phyloP scores from a whole-genome alignment of 1,284 basidiomycete genomes.

The Leucoagaricus sp. region DNA sequence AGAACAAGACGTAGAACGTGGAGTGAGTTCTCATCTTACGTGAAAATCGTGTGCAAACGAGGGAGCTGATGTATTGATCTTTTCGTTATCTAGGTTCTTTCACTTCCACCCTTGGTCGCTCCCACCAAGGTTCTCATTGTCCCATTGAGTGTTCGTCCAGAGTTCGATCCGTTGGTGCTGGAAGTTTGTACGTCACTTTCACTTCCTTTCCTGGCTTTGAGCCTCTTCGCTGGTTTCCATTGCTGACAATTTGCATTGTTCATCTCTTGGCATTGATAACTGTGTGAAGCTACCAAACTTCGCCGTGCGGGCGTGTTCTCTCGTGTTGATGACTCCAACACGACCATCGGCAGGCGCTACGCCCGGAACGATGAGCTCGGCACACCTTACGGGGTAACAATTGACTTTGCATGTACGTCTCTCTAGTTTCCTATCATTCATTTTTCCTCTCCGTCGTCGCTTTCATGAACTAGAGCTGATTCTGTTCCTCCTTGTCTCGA shows the following conservation, averaged over 20 bases:
- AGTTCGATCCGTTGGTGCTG: slow-evolving; percentile 83
- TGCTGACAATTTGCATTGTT: slow-evolving; percentile 10
- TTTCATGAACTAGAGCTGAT: slow-evolving; percentile 11
- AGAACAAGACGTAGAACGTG: slow-evolving; percentile 88
- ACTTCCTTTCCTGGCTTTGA: slow-evolving; percentile 1
- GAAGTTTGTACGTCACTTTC: slow-evolving; percentile 80
- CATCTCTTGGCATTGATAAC: slow-evolving; percentile 12
- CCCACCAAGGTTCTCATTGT: slow-evolving; percentile 97
- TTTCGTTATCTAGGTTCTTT: slow-evolving; percentile 73
- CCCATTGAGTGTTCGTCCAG: slow-evolving; percentile 87
- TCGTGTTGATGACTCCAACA: slow-evolving; percentile 94
- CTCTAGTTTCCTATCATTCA: background rate
- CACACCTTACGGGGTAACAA: slow-evolving; percentile 94
- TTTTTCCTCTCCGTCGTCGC: background rate
- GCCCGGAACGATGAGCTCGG: slow-evolving; percentile 98
- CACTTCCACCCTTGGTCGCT: slow-evolving; percentile 88
- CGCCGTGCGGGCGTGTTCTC: slow-evolving; percentile 88
- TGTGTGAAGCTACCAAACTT: slow-evolving; percentile 73
- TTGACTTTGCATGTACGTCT: slow-evolving; percentile 94
- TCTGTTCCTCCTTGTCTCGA: background rate
- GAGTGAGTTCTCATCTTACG: slow-evolving; percentile 53
- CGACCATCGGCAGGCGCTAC: slow-evolving; percentile 96
- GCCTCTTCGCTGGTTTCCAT: background rate
- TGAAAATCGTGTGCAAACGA: background rate
- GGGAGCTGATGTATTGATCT: slow-evolving; percentile 1